phyloP scores from a whole-genome alignment of 805 yeast species.

The Metschnikowia reukaufii region DNA sequence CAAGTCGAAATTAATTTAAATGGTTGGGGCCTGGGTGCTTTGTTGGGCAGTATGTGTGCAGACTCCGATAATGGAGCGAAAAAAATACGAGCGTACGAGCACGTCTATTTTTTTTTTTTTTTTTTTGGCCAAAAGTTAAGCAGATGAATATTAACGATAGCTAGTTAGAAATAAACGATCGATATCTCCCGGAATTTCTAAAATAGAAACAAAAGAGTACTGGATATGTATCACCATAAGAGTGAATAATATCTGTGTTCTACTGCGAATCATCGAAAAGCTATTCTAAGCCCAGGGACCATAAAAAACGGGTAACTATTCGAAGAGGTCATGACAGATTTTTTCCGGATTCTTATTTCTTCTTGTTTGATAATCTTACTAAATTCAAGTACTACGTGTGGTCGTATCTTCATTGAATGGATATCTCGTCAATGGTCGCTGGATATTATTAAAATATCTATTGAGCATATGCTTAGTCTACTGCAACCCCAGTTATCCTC shows the following conservation, averaged over 20 bases:
- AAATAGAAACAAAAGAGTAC: no score
- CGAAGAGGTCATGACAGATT: slow-evolving; percentile 31
- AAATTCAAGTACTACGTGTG: not conserved
- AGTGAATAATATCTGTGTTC: no score
- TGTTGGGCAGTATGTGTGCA: not conserved
- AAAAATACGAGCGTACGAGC: not conserved
- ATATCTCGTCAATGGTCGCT: no score
- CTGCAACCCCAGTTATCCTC: no score
- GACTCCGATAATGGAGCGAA: not conserved
- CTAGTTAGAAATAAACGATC: no score
- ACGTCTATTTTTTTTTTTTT: not conserved
- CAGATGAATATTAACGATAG: no score
- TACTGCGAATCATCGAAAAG: slow-evolving; percentile 46
- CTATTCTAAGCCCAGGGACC: slow-evolving; percentile 49
- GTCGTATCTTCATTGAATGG: no score
- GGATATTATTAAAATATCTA: no score
- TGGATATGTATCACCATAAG: no score
- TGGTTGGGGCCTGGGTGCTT: not conserved
- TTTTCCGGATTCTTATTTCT: no score
- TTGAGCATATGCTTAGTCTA: no score
- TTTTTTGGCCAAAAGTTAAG: not conserved
- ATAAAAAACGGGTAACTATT: slow-evolving; percentile 39
- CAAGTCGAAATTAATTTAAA: not conserved
- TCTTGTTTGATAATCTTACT: slow-evolving; percentile 27
- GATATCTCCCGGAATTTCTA: no score